phyloP scores from a whole-genome alignment of 495 filamentous ascomycete genomes.

The Aspergillus homomorphus region DNA sequence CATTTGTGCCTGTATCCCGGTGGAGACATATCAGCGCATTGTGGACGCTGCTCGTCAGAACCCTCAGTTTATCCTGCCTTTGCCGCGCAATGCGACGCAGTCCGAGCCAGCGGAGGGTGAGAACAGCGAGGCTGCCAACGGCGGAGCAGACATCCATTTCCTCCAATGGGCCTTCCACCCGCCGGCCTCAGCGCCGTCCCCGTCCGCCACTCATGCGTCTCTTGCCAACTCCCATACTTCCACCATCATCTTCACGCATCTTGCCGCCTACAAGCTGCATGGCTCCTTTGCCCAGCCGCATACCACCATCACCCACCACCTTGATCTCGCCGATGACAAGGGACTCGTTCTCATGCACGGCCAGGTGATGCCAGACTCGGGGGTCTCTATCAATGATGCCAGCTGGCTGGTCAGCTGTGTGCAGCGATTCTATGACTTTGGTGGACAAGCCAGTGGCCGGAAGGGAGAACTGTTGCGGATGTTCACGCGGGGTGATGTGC shows the following conservation, averaged over 20 bases:
- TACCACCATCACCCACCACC: constrained; percentile 87
- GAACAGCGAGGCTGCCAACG: constrained; percentile 28
- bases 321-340: constrained; percentile 68
- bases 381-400: constrained; percentile 75
- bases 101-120: constrained; percentile 26
- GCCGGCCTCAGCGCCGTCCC: constrained; percentile 70
- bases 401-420: constrained; percentile 88
- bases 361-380: constrained; percentile 68
- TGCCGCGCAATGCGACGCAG: constrained; percentile 55
- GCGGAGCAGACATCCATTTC: constrained; percentile 47
- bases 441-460: constrained; percentile 49
- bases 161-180: constrained; percentile 75
- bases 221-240: constrained; percentile 55
- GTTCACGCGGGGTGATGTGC: constrained; percentile 71
- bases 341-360: constrained; percentile 84
- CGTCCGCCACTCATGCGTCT: constrained; percentile 14
- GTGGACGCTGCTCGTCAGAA: constrained; percentile 62
- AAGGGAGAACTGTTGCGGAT: constrained; percentile 69
- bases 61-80: constrained; percentile 87
- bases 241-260: constrained; percentile 86
- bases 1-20: constrained; percentile 77
- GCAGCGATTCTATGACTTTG: constrained; percentile 87
- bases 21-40: constrained; percentile 66
- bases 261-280: constrained; percentile 87
- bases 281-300: constrained; percentile 88